Evolutionary conservation across 805 yeast species (phyloP), one percentile per base, ranked within the genome.

Genomic region (Suhomyces pyralidae): DNA sequence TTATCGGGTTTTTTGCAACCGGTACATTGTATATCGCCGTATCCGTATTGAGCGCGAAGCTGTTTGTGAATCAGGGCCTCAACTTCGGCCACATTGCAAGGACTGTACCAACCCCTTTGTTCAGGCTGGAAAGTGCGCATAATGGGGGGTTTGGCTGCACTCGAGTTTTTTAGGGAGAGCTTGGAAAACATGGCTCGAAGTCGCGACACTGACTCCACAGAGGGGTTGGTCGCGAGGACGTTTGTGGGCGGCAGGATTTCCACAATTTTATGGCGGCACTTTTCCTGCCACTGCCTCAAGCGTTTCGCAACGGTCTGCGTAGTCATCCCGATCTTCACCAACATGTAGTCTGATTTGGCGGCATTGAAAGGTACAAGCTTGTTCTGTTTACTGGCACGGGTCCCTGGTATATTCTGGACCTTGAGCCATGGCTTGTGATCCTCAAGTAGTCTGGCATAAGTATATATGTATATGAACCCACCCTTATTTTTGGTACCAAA

Each of bases 281-380:
- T 77, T 9, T 64, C 69, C 59, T 71, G 74, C 86, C 86, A 82
- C 58, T 82, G 85, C 40, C 61, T 61, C 17, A 82, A 59, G 43
- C 86, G 63, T 6, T 57, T 56, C 2, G 56, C 56, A 1, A 81
- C 82, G 0, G 71, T 64, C 49, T 74, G 77, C 0, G 81, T 74
- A 2, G 86, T 82, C 71, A 69, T 80, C 1, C 86, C 86, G 1
- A 82, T 74, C 56, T 82, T 82, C 15, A 82, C 63, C 14, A 82
- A 63, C 3, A 78, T 68, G 45, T 69, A 66, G n/a, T 64, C 58
- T 30, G 72, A 67, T 34, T 68, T 65, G 19, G 66, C 68, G 2
- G 80, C 67, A 38, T 76, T 61, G 56, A 77, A 74, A 8, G 59
- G 58, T 2, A 61, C 55, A 67, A 77, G 70, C 40, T 67, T 57